These are phyloP conservation scores for Collybiopsis luxurians DNA, from an alignment of 768 basidiomycete species.

Conservation along the genomic window DNA sequence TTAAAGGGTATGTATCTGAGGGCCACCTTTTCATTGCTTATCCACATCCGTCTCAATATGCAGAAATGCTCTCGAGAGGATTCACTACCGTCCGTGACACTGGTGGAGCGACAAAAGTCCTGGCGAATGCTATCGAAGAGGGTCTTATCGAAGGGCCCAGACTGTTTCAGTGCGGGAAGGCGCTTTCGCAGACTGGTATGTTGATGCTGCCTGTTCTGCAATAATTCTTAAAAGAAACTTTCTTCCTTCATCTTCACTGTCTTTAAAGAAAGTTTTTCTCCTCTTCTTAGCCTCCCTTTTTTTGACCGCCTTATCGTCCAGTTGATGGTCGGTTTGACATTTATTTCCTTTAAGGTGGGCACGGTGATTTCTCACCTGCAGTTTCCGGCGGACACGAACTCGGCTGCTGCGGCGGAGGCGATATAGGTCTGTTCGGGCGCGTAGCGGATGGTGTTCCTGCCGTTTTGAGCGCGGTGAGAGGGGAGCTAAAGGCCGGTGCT, in stretches of 20 bases:
- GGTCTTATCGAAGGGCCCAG: constrained; percentile 34
- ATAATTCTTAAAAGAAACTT: no score
- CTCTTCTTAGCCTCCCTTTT: no score
- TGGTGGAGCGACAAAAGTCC: constrained; percentile 34
- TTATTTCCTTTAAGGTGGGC: constrained; percentile 36
- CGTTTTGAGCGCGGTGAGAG: constrained; percentile 31
- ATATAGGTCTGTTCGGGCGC: constrained; percentile 22
- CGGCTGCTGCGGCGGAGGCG: constrained; percentile 34
- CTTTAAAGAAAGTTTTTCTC: no score
- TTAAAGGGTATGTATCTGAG: constrained; percentile 26
- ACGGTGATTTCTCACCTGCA: constrained; percentile 29
- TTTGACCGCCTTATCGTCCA: no score
- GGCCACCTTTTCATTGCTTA: no score
- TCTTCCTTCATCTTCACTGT: no score
- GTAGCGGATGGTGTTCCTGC: constrained; percentile 37
- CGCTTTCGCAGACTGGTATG: constrained; percentile 35
- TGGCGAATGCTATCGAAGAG: constrained; percentile 36
- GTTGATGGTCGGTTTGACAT: no score
- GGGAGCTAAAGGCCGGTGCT: constrained; percentile 36
- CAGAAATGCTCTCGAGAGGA: constrained; percentile 36
- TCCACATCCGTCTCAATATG: background rate
- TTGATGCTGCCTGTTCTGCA: background rate
- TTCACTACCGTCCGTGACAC: constrained; percentile 39
- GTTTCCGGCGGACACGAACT: constrained; percentile 16
- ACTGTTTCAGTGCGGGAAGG: constrained; percentile 36